Conservation (phyloP, 75 land plant genomes). For the Cryptomeria japonica region DNA sequence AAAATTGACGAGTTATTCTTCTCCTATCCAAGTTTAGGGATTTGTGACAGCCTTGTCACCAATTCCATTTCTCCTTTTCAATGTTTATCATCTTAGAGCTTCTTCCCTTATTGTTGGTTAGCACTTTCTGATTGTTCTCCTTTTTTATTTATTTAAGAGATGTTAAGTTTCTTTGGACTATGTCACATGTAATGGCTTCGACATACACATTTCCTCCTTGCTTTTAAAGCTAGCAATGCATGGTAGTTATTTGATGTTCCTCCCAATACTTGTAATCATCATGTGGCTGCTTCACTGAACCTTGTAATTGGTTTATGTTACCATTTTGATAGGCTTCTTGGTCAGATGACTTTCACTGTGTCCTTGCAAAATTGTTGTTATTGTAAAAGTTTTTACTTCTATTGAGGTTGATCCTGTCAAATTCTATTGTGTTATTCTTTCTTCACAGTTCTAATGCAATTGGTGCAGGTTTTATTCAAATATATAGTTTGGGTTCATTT, state of each 20-base stretch:
- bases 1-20: not conserved
- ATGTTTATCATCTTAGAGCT: not conserved
- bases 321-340: not conserved
- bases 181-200: not conserved
- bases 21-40: not conserved
- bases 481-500: not conserved
- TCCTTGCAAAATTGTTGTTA: not conserved
- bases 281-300: not conserved
- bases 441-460: not conserved
- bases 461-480: not conserved
- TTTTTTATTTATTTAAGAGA: not conserved
- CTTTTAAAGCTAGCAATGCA: not conserved
- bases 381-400: not conserved
- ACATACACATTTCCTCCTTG: not conserved
- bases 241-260: not conserved
- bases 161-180: not conserved
- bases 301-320: not conserved
- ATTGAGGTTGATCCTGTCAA: not conserved
- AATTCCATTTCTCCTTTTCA: not conserved
- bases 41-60: not conserved
- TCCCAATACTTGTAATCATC: not conserved
- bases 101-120: not conserved
- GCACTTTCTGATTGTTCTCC: not conserved
- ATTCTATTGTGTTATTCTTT: not conserved
- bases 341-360: not conserved